Evolutionary conservation across 176 grass and related monocot genomes (phyloP), one percentile per base, ranked within the genome.

Genomic region (Musa troglodytarum): DNA sequence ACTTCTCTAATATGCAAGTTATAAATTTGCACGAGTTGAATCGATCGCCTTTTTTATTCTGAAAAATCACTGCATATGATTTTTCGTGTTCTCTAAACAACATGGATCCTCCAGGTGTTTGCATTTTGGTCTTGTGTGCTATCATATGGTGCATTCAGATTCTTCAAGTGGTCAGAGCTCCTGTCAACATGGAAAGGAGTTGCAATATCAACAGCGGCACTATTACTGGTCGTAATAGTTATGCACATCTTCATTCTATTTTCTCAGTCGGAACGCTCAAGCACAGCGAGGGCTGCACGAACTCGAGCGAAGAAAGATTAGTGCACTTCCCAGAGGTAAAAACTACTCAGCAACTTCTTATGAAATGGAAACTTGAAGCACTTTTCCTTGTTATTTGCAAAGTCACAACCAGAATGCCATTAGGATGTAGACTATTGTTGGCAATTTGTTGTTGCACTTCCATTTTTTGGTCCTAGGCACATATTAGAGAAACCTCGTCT

Each of bases 181-280:
- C 68, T 92, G 28, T 85, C 84, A 0, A 89, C 90, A 54, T 92
- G 86, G 84, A 89, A 85, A 75, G 90, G 90, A 69, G 77, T 84
- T 1, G 81, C 51, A 5, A 85, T 92, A 62, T 84, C 84, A 0
- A 71, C 80, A 0, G 56, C 43, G 1, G 90, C 87, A 43, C 74
- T 89, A 63, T 72, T 80, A 12, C 70, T 93, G 16, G 90, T 93
- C 11, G 83, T 79, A 0, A 20, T 81, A n/a, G 65, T 88, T 21
- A 93, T 93, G 90, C 90, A 89, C 50, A 55, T 93, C 6, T 89
- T 87, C 49, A 86, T 93, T 50, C 52, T 72, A 64, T 89, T 93
- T 80, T 87, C 90, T 34, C 90, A 93, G 10, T 75, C 90, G 0
- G 90, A 93, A 50, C 72, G 84, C 17, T 93, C 87, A 0, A 86